Evolutionary conservation across 805 yeast species (phyloP).

Genomic region (Yarrowia sp.): DNA sequence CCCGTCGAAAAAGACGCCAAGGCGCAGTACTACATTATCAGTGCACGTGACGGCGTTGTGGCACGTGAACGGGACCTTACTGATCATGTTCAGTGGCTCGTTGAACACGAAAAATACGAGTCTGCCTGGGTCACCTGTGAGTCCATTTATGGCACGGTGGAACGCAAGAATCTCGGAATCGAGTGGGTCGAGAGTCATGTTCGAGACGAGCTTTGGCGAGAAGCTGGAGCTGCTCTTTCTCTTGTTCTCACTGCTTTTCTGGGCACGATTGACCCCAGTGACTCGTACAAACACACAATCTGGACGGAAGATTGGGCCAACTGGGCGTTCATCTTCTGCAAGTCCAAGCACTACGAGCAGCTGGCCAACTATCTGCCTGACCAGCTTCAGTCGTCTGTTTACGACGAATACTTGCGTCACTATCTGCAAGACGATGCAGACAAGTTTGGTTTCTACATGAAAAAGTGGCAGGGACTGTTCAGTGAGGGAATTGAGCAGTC

Average conservation of each 20-base stretch:
- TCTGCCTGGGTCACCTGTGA: constrained; percentile 80
- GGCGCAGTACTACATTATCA: constrained; percentile 58
- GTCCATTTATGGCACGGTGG: constrained; percentile 48
- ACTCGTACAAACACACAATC: not conserved
- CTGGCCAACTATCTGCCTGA: constrained; percentile 59
- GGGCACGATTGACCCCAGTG: not conserved
- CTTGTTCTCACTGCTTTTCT: constrained; percentile 39
- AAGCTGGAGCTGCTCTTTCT: constrained; percentile 51
- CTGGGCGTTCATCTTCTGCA: constrained; percentile 55
- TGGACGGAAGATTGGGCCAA: constrained; percentile 54
- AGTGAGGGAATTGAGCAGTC: constrained; percentile 45
- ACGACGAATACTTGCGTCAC: constrained; percentile 49
- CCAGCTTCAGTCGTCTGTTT: constrained; percentile 41
- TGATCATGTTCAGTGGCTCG: constrained; percentile 74
- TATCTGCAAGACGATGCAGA: constrained; percentile 39
- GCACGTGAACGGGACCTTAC: constrained; percentile 65
- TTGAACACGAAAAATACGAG: constrained; percentile 49
- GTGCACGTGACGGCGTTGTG: constrained; percentile 77
- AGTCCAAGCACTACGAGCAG: constrained; percentile 44
- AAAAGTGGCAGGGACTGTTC: constrained; percentile 59
- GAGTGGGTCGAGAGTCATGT: constrained; percentile 44
- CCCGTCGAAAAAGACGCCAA: constrained; percentile 11
- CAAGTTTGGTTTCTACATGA: constrained; percentile 45
- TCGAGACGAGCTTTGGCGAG: constrained; percentile 49
- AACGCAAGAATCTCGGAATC: constrained; percentile 59